These are phyloP conservation scores for Cyclotella cryptica DNA, from an alignment of 108 stramenopile genomes.

Conservation along the genomic window DNA sequence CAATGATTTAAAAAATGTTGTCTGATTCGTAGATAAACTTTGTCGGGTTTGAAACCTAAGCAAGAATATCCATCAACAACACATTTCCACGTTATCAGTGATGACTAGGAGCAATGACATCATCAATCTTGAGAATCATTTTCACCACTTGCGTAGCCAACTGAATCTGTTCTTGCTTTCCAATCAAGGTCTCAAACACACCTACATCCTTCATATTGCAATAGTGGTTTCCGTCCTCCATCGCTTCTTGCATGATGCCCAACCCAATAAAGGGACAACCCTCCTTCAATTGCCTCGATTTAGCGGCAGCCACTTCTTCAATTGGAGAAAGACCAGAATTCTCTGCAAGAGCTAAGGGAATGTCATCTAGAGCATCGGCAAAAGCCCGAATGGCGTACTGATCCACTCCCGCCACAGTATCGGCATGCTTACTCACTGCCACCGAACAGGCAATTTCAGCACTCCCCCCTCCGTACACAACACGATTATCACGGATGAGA, in stretches of 20 bases:
- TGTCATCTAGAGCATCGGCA: conserved; percentile 98
- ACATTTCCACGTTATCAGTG: too few relatives aligned
- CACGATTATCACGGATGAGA: conserved; percentile 96
- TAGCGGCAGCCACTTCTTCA: conserved; percentile 96
- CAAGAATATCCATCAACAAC: background rate
- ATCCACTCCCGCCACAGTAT: conserved; percentile 94
- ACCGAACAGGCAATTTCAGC: conserved; percentile 98
- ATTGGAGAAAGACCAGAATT: conserved; percentile 97
- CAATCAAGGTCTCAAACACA: conserved; percentile 99
- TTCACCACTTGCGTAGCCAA: conserved; percentile 99
- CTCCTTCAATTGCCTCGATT: conserved; percentile 92
- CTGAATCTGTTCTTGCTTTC: conserved; percentile 99
- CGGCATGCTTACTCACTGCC: conserved; percentile 91
- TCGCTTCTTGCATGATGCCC: conserved; percentile 80
- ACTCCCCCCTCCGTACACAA: conserved; percentile 99
- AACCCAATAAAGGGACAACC: conserved; percentile 91
- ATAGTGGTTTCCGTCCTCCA: conserved; percentile 70
- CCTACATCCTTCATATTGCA: conserved; percentile 94
- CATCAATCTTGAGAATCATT: conserved; percentile 99
- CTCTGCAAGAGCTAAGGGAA: conserved; percentile 99
- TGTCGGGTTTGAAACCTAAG: background rate
- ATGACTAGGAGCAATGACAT: conserved; percentile 26
- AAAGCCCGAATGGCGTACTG: conserved; percentile 99
- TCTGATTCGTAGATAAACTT: too few relatives aligned
- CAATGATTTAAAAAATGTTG: too few relatives aligned